Conservation (phyloP, 176 grass and related monocot genomes). For the Bonia amplexicaulis region DNA sequence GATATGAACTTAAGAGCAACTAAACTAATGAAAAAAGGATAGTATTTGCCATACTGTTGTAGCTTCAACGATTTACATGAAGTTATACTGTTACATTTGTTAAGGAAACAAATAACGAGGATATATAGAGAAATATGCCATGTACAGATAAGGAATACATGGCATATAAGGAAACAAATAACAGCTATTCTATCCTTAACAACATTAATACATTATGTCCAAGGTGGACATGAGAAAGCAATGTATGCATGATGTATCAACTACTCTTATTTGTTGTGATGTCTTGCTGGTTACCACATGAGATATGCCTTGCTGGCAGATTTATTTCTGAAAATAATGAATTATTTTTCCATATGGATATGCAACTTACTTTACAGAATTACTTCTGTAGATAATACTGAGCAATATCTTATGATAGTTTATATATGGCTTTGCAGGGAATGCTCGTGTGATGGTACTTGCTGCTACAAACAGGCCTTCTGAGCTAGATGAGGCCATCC, state of each 20-base stretch:
- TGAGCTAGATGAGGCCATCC: constrained; percentile 90
- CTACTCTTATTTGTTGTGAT: neutral
- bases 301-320: neutral
- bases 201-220: neutral
- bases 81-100: neutral
- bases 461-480: constrained; percentile 96
- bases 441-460: constrained; percentile 98
- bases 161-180: too few species aligned
- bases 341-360: neutral
- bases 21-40: neutral
- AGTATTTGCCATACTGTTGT: neutral
- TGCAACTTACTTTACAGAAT: neutral
- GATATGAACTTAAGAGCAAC: neutral
- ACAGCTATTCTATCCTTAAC: too few species aligned
- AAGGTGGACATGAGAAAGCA: neutral
- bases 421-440: constrained; percentile 46
- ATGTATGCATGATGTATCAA: neutral
- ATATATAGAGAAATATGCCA: too few species aligned
- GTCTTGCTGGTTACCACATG: neutral
- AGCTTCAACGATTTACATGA: neutral
- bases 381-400: neutral
- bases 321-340: neutral
- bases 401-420: neutral
- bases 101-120: too few species aligned
- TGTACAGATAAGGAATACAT: too few species aligned